A percentile compares a stretch with the other conserved stretches of the same genome.
Conservation (phyloP, 352 stramenopile species). For the Pythium apleroticum region DNA sequence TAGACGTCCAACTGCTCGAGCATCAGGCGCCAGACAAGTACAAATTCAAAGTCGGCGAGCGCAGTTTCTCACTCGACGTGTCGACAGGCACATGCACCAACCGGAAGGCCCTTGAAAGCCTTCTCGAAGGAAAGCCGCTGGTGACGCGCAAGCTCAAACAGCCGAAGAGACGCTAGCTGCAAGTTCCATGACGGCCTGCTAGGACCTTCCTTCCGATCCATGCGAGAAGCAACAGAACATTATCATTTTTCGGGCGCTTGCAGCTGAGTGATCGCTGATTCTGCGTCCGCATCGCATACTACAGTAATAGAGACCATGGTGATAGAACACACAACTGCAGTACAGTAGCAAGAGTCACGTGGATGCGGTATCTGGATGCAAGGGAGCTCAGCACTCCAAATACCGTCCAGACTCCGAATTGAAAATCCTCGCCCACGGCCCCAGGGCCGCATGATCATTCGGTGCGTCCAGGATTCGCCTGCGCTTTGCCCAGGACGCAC, state of each 20-base stretch:
- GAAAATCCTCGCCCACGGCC: no score
- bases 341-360: background rate
- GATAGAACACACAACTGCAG: background rate
- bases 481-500: background rate
- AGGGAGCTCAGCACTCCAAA: background rate
- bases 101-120: constrained; percentile 60
- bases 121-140: constrained; percentile 71
- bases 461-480: no score
- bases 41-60: constrained; percentile 54
- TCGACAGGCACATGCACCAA: constrained; percentile 55
- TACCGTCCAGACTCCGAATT: no score
- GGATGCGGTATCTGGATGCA: background rate
- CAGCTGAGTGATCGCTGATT: background rate
- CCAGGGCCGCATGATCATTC: no score
- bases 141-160: constrained; percentile 64
- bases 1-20: constrained; percentile 59
- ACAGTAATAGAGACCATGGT: constrained; percentile 5
- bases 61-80: constrained; percentile 55
- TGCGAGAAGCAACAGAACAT: background rate
- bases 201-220: background rate
- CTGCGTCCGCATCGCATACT: constrained; percentile 2
- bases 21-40: constrained; percentile 59
- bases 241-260: background rate
- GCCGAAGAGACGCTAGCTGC: constrained; percentile 51
- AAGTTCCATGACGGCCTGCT: background rate